Percentiles rank a stretch among this genome's conserved stretches.
phyloP scores from a whole-genome alignment of 1,284 basidiomycete genomes.

The Naganishia sp. region DNA sequence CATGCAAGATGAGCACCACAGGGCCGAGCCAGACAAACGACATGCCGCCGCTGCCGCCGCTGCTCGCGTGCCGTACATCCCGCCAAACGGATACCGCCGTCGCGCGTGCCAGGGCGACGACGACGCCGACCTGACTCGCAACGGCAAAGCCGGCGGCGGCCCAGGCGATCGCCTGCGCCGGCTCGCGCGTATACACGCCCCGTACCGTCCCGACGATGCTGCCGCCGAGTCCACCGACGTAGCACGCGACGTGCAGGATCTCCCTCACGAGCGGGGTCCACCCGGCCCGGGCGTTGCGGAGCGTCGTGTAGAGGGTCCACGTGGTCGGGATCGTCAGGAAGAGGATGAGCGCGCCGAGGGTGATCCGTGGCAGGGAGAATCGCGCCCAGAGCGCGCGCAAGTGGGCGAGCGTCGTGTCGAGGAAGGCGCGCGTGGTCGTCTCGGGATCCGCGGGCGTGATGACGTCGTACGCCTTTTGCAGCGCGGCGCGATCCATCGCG shows the following conservation, averaged over 20 bases:
- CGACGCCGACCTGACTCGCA: constrained; percentile 45
- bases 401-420: constrained; percentile 64
- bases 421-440: constrained; percentile 56
- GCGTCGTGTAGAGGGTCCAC: constrained; percentile 49
- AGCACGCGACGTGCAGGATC: constrained; percentile 44
- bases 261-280: constrained; percentile 51
- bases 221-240: constrained; percentile 36
- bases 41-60: neutral
- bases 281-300: constrained; percentile 44
- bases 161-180: constrained; percentile 44
- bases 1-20: constrained; percentile 66
- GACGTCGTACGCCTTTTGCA: constrained; percentile 14
- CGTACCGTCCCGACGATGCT: constrained; percentile 41
- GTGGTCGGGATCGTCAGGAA: constrained; percentile 48
- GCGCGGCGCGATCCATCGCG: constrained; percentile 64
- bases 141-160: constrained; percentile 36
- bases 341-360: constrained; percentile 60
- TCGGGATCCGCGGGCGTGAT: constrained; percentile 12
- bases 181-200: constrained; percentile 41
- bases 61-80: constrained; percentile 20
- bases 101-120: constrained; percentile 37
- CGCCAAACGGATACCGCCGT: neutral
- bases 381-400: constrained; percentile 92
- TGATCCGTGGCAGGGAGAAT: constrained; percentile 80
- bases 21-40: constrained; percentile 48